These are phyloP conservation scores for Penicillium paradoxum DNA, from an alignment of 495 filamentous ascomycete genomes.

Conservation along the genomic window DNA sequence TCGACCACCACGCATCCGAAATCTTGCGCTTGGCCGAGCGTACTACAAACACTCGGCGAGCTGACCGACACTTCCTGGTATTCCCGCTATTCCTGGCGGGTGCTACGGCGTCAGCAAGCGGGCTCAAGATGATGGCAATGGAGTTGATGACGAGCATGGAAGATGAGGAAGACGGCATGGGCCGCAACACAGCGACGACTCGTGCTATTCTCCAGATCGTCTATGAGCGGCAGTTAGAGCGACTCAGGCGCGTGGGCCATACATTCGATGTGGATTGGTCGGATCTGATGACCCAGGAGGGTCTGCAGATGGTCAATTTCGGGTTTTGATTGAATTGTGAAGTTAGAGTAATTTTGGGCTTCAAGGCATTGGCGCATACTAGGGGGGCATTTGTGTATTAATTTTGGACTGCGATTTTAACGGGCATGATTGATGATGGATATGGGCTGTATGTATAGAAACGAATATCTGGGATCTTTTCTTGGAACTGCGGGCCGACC, in stretches of 20 bases:
- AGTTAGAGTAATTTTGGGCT: slow-evolving; percentile 3
- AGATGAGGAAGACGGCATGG: slow-evolving; percentile 43
- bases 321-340: slow-evolving; percentile 24
- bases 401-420: neutral
- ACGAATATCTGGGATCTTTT: slow-evolving; percentile 5
- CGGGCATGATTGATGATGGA: slow-evolving; percentile 18
- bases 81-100: slow-evolving; percentile 58
- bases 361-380: slow-evolving; percentile 4
- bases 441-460: slow-evolving; percentile 18
- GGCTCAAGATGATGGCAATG: slow-evolving; percentile 46
- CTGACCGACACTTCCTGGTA: slow-evolving; percentile 44
- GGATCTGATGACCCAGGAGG: slow-evolving; percentile 38
- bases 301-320: slow-evolving; percentile 43
- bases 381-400: slow-evolving; percentile 5
- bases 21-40: slow-evolving; percentile 44
- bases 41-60: slow-evolving; percentile 22
- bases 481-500: slow-evolving; percentile 8
- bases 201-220: slow-evolving; percentile 46
- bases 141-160: slow-evolving; percentile 48
- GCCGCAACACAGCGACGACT: slow-evolving; percentile 44
- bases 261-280: slow-evolving; percentile 43
- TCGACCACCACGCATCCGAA: slow-evolving; percentile 37
- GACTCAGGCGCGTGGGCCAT: slow-evolving; percentile 31
- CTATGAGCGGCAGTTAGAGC: slow-evolving; percentile 44
- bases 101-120: slow-evolving; percentile 34